Conservation (phyloP, 2,329 filamentous ascomycete species). For the Alternaria sp. region DNA sequence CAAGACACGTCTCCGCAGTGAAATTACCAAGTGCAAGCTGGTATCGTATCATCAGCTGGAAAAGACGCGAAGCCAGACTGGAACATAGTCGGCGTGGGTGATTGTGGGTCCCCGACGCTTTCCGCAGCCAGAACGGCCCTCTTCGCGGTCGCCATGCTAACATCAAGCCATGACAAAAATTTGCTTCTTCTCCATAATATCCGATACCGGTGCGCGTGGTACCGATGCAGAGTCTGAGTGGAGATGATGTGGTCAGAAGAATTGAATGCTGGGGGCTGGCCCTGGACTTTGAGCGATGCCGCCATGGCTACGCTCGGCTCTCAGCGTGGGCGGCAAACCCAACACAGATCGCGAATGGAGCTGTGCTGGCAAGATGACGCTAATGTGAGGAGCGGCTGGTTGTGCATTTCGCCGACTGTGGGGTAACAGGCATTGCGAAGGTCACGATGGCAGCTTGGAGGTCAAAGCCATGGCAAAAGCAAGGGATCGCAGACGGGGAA, state of each 20-base stretch:
- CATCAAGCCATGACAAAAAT: conserved; percentile 9
- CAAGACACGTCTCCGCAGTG: neutral
- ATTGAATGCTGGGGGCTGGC: conserved; percentile 8
- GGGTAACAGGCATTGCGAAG: conserved; percentile 13
- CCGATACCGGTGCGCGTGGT: conserved; percentile 24
- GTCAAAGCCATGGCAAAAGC: neutral
- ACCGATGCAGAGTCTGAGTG: conserved; percentile 7
- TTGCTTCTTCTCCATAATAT: conserved; percentile 9
- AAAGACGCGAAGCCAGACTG: neutral
- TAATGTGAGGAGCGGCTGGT: neutral
- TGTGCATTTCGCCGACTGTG: conserved; percentile 13
- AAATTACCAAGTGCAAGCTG: neutral
- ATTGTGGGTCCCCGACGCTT: conserved; percentile 25
- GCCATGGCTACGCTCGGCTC: conserved; percentile 28
- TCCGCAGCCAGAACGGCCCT: conserved; percentile 23
- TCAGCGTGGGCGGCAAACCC: conserved; percentile 4
- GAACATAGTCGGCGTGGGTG: neutral
- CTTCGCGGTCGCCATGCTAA: conserved; percentile 12
- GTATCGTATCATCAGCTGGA: neutral
- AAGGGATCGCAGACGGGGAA: neutral
- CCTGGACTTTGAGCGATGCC: conserved; percentile 9
- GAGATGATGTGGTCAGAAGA: conserved; percentile 16
- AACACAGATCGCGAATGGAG: conserved; percentile 9
- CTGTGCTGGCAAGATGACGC: conserved; percentile 3
- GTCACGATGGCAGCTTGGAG: conserved; percentile 11